Evolutionary conservation across 148 eudicot species (phyloP).

Genomic region (Salicornia ramosissima): DNA sequence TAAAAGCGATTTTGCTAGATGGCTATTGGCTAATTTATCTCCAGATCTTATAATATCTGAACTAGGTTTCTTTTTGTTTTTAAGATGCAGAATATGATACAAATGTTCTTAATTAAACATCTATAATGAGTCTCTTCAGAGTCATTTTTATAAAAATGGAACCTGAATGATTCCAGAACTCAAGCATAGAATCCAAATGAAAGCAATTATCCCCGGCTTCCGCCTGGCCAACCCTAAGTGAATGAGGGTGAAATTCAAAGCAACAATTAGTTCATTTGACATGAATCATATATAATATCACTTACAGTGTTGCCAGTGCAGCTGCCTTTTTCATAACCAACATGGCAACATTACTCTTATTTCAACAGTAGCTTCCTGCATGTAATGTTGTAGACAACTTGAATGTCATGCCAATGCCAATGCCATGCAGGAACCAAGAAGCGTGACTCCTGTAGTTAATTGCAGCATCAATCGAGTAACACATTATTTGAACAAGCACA

Average conservation of each 20-base stretch:
- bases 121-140: too few relatives aligned
- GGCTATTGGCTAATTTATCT: too few relatives aligned
- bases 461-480: background rate
- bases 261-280: background rate
- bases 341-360: background rate
- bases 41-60: background rate
- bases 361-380: background rate
- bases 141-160: too few relatives aligned
- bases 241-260: background rate
- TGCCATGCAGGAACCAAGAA: background rate
- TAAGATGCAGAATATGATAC: too few relatives aligned
- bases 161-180: background rate
- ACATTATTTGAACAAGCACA: background rate
- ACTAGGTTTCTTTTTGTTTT: too few relatives aligned
- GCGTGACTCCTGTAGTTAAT: background rate
- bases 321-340: background rate
- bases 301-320: background rate
- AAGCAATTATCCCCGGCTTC: background rate
- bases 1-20: too few relatives aligned
- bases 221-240: background rate
- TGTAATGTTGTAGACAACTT: background rate
- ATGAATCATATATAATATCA: background rate
- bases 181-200: background rate
- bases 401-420: too few relatives aligned
- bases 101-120: too few relatives aligned